Evolutionary conservation across 306 rosid species (phyloP), one percentile per base, ranked within the genome.

Genomic region (Cicer arietinum): DNA sequence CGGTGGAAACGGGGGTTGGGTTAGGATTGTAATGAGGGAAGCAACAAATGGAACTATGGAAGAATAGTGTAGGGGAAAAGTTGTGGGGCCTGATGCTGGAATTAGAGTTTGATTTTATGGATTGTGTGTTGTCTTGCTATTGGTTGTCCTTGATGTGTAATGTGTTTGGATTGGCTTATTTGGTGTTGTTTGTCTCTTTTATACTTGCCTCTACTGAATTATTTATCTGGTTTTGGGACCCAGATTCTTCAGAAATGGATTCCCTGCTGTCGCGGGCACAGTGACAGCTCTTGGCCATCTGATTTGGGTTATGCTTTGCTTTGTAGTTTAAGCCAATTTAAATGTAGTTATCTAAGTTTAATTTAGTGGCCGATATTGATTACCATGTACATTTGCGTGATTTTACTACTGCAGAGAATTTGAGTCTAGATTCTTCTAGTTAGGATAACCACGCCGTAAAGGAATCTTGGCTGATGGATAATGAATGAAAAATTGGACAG

Each of bases 61-160:
- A 35, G 66, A 35, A 60, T 3, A 60, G 66, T 7, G 44, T 60
- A 44, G 54, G 48, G 65, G 8, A 11, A 14, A 43, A 57, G 48
- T 59, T 64, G 71, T 71, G 71, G 79, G 80, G 44, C 53, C 45
- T 46, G 70, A 20, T 64, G 45, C 37, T 52, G 57, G 47, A 74
- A 77, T 68, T 68, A 39, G 66, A 58, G 60, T 72, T 80, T 68
- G 59, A 53, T 42, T 50, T 71, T 18, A 64, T 44, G 60, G 51
- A 63, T 75, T 8, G 35, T 60, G 56, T 69, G 75, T 62, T 77
- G 35, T 61, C 40, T 0, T 76, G 40, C 65, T 11, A 62, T 69
- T 30, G 75, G 69, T 63, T 63, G 22, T 74, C 11, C 52, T 11
- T 37, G 44, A n/a, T 48, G 63, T 50, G 76, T 68, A 69, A 79